Base-by-base conservation (phyloP, 2,329 filamentous ascomycete genomes). In the Conoideocrella luteorostrata region DNA sequence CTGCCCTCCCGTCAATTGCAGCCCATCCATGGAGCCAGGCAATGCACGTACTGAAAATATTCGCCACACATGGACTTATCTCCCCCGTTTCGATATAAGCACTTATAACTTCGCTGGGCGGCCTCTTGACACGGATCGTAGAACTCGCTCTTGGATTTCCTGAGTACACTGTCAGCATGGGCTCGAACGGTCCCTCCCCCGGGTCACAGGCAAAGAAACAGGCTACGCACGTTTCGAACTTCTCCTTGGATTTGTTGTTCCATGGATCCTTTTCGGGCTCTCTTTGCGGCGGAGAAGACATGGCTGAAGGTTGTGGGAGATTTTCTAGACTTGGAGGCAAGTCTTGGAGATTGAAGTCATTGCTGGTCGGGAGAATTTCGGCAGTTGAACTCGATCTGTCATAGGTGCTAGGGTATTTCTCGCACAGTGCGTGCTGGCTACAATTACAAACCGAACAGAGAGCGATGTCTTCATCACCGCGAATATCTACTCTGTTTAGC, bases 101-200 rank as follows among this genome's bases (percentile, higher is more conserved):
- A 98, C 62, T 80, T 83, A 54, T 96, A 82, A 66, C 90, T 96
- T 59, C 78, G 78, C 53, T 84, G 73, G 7, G 93, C 91, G 5
- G 88, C 88, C 57, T 95, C 91, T 63, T 97, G 91, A 65, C 93
- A 98, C 2, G 93, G 93, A 57, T 98, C 93, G 63, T 87, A 88
- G 68, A 85, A 97, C 62, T 96, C 83, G 72, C 89, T 95, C 58
- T 84, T 80, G 44, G 75, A 77, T 73, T 97, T 97, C 54, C 91
- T 95, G 57, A 20, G 30, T 5, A 11, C 13, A 15, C 2, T n/a
- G 18, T 38, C 34, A 38, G 41, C 26, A n/a, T n/a, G n/a, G n/a
- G n/a, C n/a, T n/a, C n/a, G n/a, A n/a, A n/a, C n/a, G n/a, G n/a
- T n/a, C n/a, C n/a, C n/a, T n/a, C n/a, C n/a, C n/a, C n/a, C n/a